Evolutionary conservation across 2,329 filamentous ascomycete genomes (phyloP).

Genomic region (Aspergillus fructus): DNA sequence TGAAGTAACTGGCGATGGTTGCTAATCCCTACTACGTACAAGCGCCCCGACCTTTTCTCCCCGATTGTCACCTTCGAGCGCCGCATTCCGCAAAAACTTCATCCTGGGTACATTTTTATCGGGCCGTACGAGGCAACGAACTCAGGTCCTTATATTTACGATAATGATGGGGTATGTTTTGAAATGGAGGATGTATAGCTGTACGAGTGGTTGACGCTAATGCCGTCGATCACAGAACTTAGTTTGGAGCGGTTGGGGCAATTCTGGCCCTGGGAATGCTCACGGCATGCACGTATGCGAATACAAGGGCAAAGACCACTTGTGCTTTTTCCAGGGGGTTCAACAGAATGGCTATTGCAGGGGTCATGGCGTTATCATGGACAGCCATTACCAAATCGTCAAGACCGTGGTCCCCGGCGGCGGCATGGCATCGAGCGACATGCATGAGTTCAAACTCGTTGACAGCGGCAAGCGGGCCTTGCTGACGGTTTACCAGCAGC

Average conservation of each 20-base stretch:
- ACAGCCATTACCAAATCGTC: constrained; percentile 50
- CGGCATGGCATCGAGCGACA: constrained; percentile 47
- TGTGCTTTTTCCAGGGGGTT: constrained; percentile 55
- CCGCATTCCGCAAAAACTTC: constrained; percentile 31
- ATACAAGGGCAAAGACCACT: constrained; percentile 49
- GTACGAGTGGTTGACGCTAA: neutral
- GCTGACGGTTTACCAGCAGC: constrained; percentile 44
- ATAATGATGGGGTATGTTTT: constrained; percentile 46
- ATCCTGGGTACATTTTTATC: constrained; percentile 53
- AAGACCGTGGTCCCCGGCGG: constrained; percentile 45
- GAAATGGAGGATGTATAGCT: neutral
- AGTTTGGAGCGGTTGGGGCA: constrained; percentile 52
- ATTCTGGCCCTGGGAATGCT: constrained; percentile 49
- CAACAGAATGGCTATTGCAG: constrained; percentile 54
- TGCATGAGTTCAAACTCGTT: constrained; percentile 54
- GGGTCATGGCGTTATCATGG: constrained; percentile 54
- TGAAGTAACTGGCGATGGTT: neutral
- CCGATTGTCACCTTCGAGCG: constrained; percentile 34
- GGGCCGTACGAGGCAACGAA: constrained; percentile 51
- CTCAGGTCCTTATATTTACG: constrained; percentile 53
- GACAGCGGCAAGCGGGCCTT: constrained; percentile 44
- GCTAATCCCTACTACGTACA: neutral
- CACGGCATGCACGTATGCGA: constrained; percentile 51
- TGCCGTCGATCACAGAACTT: constrained; percentile 37
- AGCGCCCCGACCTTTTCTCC: constrained; percentile 43